Conservation (phyloP, 768 basidiomycete species). For the Amanita brunnescens region DNA sequence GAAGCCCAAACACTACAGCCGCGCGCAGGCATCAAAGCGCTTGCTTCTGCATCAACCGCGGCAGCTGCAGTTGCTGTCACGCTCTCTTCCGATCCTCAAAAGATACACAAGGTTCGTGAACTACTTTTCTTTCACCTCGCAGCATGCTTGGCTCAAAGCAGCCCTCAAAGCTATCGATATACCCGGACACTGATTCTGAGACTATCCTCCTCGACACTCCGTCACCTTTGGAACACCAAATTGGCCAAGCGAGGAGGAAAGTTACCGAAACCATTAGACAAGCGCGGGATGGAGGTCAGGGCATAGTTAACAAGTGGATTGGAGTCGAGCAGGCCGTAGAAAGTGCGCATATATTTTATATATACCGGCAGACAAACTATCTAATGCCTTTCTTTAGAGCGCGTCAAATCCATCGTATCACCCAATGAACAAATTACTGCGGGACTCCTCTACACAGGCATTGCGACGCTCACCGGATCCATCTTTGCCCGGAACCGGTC, state of each 20-base stretch:
- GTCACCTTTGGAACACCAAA: constrained; percentile 67
- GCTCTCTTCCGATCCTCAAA: not conserved
- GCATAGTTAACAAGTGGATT: constrained; percentile 75
- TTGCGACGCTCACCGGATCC: constrained; percentile 82
- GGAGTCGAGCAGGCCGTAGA: constrained; percentile 79
- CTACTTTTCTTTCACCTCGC: not conserved
- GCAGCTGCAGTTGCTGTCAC: not conserved
- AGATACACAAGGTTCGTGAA: not conserved
- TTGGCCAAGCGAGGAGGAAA: constrained; percentile 58
- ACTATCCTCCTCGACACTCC: constrained; percentile 69
- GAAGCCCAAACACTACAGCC: not conserved
- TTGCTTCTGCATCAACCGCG: not conserved
- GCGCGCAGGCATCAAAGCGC: not conserved
- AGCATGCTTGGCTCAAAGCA: no score
- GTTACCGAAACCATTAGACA: constrained; percentile 47
- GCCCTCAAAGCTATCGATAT: constrained; percentile 68
- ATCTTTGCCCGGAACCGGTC: constrained; percentile 75
- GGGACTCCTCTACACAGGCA: constrained; percentile 83
- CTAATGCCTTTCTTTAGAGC: constrained; percentile 34
- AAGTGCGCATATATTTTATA: constrained; percentile 35
- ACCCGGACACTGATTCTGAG: constrained; percentile 52
- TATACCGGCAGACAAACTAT: not conserved
- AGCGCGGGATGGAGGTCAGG: constrained; percentile 60
- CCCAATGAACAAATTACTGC: constrained; percentile 80
- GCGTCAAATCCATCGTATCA: constrained; percentile 76